Percentiles rank a stretch among this genome's conserved stretches.
Conservation (phyloP, 164 flowering plant species). For the Chimonanthus salicifolius region DNA sequence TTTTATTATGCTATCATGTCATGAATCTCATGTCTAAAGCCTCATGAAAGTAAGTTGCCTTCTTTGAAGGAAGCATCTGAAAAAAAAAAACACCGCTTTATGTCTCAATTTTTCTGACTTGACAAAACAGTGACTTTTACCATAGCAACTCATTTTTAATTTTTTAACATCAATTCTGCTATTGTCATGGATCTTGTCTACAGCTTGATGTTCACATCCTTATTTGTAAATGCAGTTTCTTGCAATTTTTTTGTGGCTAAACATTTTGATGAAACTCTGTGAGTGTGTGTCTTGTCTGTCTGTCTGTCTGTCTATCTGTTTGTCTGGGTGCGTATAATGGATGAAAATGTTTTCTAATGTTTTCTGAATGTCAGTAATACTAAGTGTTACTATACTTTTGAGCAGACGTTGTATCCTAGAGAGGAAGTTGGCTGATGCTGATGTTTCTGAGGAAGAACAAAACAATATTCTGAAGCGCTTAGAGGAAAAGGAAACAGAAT, state of each 20-base stretch:
- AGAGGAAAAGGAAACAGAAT: slow-evolving; percentile 90
- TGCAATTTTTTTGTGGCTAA: not conserved
- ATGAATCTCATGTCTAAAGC: not conserved
- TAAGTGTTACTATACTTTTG: not conserved
- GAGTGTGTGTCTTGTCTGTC: not conserved
- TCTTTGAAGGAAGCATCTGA: not conserved
- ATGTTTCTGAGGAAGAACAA: slow-evolving; percentile 82
- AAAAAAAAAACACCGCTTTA: not conserved
- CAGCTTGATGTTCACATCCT: not conserved
- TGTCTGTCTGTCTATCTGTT: not conserved
- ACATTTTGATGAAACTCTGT: not conserved
- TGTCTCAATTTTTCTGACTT: not conserved
- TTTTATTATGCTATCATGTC: not conserved
- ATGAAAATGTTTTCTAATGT: too few relatives aligned
- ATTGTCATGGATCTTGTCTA: not conserved
- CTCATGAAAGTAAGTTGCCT: not conserved
- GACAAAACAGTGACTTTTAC: not conserved
- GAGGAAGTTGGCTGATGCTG: slow-evolving; percentile 87
- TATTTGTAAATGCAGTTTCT: not conserved
- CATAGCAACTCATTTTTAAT: too few relatives aligned
- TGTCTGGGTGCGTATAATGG: too few relatives aligned
- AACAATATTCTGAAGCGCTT: slow-evolving; percentile 60
- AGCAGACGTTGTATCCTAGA: slow-evolving; percentile 75
- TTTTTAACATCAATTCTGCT: not conserved
- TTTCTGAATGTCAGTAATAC: not conserved